Evolutionary conservation across 1,284 basidiomycete species (phyloP).

Genomic region (Papiliotrema laurentii): DNA sequence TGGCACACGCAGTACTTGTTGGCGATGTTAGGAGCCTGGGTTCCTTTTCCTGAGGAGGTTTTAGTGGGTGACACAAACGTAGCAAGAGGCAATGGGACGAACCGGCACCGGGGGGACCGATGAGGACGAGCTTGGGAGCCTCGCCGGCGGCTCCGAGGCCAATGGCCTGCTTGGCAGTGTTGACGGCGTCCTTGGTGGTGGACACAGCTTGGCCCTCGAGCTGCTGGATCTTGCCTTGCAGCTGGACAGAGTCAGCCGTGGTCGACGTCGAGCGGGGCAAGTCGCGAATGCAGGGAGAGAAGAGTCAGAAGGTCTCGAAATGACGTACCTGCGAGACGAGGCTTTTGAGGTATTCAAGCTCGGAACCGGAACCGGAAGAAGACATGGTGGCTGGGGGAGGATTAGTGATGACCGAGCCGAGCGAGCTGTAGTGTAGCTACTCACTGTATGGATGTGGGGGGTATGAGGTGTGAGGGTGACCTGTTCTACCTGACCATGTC

Average conservation of each 20-base stretch:
- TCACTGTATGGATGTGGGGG: too few species aligned
- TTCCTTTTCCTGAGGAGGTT: slow-evolving; percentile 89
- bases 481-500: too few species aligned
- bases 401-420: background rate
- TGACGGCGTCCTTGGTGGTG: slow-evolving; percentile 49
- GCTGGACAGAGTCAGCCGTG: slow-evolving; percentile 17
- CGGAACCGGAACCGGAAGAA: slow-evolving; percentile 4
- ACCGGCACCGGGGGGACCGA: slow-evolving; percentile 97
- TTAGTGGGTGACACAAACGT: background rate
- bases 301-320: too few species aligned
- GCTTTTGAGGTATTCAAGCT: slow-evolving; percentile 81
- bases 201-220: slow-evolving; percentile 36
- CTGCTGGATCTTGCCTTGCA: slow-evolving; percentile 43
- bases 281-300: background rate
- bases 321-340: slow-evolving; percentile 62
- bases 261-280: background rate
- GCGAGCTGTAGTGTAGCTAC: background rate
- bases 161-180: slow-evolving; percentile 48
- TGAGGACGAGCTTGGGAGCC: slow-evolving; percentile 75
- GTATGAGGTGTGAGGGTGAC: too few species aligned
- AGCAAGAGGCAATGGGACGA: slow-evolving; percentile 38
- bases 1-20: slow-evolving; percentile 95
- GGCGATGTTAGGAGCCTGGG: slow-evolving; percentile 90
- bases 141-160: slow-evolving; percentile 17
- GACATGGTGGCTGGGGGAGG: background rate